A percentile compares a stretch with the other conserved stretches of the same genome.
Evolutionary conservation across 495 filamentous ascomycete species (phyloP).

Genomic region (Neohortaea acidophila): DNA sequence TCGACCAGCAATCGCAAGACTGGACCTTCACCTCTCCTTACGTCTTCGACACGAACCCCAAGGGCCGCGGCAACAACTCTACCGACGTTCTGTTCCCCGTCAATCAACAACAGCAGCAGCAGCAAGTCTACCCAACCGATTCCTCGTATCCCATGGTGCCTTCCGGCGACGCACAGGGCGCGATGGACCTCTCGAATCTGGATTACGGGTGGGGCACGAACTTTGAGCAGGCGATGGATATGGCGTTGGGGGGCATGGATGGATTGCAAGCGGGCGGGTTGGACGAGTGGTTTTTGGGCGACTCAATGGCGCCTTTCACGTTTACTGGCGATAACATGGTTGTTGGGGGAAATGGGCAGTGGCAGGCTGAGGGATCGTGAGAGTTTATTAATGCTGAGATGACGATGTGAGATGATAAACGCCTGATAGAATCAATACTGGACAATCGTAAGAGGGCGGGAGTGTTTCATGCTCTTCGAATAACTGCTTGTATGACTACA

Average conservation of each 20-base stretch:
- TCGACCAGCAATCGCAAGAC: not conserved
- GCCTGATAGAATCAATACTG: too few species aligned
- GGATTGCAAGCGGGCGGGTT: slow-evolving; percentile 13
- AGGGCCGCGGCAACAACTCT: slow-evolving; percentile 1
- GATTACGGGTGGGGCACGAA: slow-evolving; percentile 17
- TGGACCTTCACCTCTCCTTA: slow-evolving; percentile 12
- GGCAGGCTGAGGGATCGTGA: too few species aligned
- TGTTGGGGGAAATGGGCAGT: not conserved
- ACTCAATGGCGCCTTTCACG: slow-evolving; percentile 14
- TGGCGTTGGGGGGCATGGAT: slow-evolving; percentile 16
- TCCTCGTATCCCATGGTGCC: not conserved
- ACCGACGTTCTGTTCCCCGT: too few species aligned
- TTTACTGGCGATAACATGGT: slow-evolving; percentile 8
- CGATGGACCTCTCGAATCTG: slow-evolving; percentile 7
- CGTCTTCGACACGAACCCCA: slow-evolving; percentile 1
- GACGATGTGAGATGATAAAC: too few species aligned
- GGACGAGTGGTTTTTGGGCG: slow-evolving; percentile 15
- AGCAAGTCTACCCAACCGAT: not conserved
- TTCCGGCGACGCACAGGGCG: not conserved
- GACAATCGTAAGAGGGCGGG: too few species aligned
- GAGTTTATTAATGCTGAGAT: too few species aligned
- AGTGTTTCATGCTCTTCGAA: too few species aligned
- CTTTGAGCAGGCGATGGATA: slow-evolving; percentile 23
- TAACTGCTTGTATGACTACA: too few species aligned
- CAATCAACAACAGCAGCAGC: not conserved